phyloP scores from a whole-genome alignment of 2,329 filamentous ascomycete species.

The Alternaria ventricosa region DNA sequence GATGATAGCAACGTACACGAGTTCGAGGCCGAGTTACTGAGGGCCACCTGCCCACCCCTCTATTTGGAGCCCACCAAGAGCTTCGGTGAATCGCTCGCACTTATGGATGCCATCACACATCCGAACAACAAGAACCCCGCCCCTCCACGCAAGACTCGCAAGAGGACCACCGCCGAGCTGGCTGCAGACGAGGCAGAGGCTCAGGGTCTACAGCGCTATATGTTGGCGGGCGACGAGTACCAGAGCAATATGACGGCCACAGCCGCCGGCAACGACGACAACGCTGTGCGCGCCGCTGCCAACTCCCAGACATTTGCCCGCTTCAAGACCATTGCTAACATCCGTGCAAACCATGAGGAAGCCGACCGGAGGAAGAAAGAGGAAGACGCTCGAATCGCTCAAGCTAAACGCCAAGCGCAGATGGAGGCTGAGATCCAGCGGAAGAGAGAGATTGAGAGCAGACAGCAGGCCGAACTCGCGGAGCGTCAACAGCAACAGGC shows the following conservation, averaged over 20 bases:
- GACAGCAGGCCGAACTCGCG: constrained; percentile 42
- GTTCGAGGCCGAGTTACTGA: constrained; percentile 77
- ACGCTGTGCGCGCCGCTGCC: constrained; percentile 65
- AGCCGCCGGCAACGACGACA: constrained; percentile 73
- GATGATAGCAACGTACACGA: constrained; percentile 75
- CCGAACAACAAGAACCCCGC: constrained; percentile 78
- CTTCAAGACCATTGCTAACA: constrained; percentile 89
- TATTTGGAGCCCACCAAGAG: constrained; percentile 77
- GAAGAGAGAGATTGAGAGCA: constrained; percentile 42
- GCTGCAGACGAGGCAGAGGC: constrained; percentile 92
- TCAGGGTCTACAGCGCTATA: constrained; percentile 86
- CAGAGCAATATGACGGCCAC: constrained; percentile 65
- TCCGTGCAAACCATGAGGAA: constrained; percentile 78
- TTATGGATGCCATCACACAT: constrained; percentile 75
- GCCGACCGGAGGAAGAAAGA: constrained; percentile 62
- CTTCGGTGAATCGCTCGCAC: constrained; percentile 70
- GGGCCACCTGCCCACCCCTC: constrained; percentile 76
- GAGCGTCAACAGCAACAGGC: constrained; percentile 58
- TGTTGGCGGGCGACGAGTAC: constrained; percentile 90
- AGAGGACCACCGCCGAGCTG: constrained; percentile 92
- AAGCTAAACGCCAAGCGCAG: constrained; percentile 51
- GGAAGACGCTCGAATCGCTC: constrained; percentile 54
- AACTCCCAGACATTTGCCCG: constrained; percentile 87
- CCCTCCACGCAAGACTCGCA: constrained; percentile 85
- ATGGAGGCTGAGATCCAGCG: constrained; percentile 44